Base-by-base conservation (phyloP, 805 yeast genomes). In the Schwanniomyces polymorphus region DNA sequence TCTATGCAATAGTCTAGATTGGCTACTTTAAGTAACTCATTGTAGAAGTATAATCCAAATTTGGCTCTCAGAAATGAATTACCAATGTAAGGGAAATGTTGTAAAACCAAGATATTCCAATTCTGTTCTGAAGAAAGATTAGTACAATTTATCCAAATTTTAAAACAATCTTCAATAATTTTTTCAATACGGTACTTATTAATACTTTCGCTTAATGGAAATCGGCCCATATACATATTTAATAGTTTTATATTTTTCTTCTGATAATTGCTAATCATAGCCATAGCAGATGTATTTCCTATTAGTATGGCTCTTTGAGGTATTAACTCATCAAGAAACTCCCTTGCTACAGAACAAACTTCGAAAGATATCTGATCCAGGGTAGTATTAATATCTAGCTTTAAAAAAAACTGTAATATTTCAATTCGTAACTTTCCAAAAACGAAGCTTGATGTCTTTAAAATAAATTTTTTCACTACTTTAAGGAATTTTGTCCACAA, bases 81-180 rank as follows among this genome's bases (percentile, higher is more conserved):
- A 3, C 78, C 78, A 42, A 68, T 54, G 46, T 70, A 73, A 1
- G 75, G 72, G 50, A 55, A 73, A 27, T 60, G 62, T 44, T 71
- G 78, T 21, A 70, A 57, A 26, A 67, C 55, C 38, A 73, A 49
- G 38, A 57, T 57, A 42, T 67, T 68, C 78, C 78, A 73, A 47
- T 55, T 68, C 18, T 48, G 53, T 37, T 45, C 52, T 17, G 48
- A 53, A 12, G 53, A 49, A 5, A 57, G 40, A 35, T 47, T 51
- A n/a, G 56, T 47, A 23, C 45, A 53, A 27, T 48, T 41, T 8
- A 67, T 51, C 77, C 77, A 73, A 0, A 63, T 46, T 14, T 56
- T 52, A n/a, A 71, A 56, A 21, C 56, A 45, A 14, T 51, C 42
- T 45, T 71, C 75, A 9, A 71, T 57, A 3, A 58, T 41, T 21